These are phyloP conservation scores for Aegilops umbellulata DNA, from an alignment of 176 grass and related monocot species.

Conservation along the genomic window DNA sequence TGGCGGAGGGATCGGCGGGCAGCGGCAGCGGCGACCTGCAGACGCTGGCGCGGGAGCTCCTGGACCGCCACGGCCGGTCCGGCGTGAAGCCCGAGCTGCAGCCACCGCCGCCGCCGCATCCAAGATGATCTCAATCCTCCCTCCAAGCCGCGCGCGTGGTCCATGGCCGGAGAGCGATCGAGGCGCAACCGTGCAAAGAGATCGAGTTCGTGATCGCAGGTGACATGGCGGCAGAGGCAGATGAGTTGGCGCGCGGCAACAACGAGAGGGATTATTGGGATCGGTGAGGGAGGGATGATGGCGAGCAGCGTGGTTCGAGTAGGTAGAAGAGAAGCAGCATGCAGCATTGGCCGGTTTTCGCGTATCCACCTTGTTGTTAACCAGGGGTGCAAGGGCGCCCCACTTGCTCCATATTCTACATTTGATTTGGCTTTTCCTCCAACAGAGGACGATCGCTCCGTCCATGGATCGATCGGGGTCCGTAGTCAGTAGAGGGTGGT, in stretches of 20 bases:
- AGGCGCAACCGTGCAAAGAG: not conserved
- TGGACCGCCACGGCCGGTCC: constrained; percentile 59
- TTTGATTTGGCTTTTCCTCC: constrained; percentile 41
- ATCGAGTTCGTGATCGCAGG: constrained; percentile 1
- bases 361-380: constrained; percentile 50
- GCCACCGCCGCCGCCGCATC: constrained; percentile 41
- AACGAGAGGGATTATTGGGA: constrained; percentile 34
- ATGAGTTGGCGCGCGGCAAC: constrained; percentile 28
- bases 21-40: constrained; percentile 69
- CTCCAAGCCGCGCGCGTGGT: not conserved
- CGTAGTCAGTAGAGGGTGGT: constrained; percentile 25
- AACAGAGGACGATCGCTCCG: constrained; percentile 19
- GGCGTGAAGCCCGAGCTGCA: constrained; percentile 50
- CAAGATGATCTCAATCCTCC: constrained; percentile 16
- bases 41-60: constrained; percentile 81
- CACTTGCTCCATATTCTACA: constrained; percentile 35
- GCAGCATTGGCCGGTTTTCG: constrained; percentile 69
- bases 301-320: constrained; percentile 42
- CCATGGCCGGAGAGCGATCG: not conserved
- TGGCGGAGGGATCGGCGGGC: constrained; percentile 28
- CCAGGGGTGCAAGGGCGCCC: constrained; percentile 40
- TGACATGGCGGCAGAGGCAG: not conserved
- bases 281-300: constrained; percentile 29
- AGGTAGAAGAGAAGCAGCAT: constrained; percentile 38
- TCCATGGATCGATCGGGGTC: not conserved